Evolutionary conservation across 345 rosid species (phyloP).

Genomic region (Bruguiera sexangula): DNA sequence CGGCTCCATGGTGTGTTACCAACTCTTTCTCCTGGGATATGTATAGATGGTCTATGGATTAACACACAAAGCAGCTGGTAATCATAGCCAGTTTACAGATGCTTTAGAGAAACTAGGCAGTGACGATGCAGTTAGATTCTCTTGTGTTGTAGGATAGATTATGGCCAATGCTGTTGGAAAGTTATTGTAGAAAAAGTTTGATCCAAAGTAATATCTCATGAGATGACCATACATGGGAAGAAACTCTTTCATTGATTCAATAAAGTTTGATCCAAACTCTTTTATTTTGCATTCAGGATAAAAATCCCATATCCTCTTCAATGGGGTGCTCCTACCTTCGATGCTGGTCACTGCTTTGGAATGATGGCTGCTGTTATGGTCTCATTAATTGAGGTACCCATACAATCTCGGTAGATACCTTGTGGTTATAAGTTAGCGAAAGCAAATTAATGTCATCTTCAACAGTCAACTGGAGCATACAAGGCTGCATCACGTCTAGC

Average conservation of each 20-base stretch:
- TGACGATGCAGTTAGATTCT: too few relatives aligned
- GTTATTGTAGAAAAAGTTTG: neutral
- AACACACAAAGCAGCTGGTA: neutral
- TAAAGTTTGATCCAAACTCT: neutral
- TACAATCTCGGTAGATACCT: neutral
- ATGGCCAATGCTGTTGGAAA: too few relatives aligned
- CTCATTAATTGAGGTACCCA: slow-evolving; percentile 77
- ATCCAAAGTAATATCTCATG: neutral
- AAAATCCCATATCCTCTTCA: slow-evolving; percentile 97
- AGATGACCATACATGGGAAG: neutral
- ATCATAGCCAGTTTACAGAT: too few relatives aligned
- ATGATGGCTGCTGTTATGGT: slow-evolving; percentile 98
- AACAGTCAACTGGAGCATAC: slow-evolving; percentile 91
- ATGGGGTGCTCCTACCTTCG: slow-evolving; percentile 99
- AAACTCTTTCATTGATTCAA: neutral
- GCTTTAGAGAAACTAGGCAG: too few relatives aligned
- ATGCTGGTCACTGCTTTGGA: slow-evolving; percentile 96
- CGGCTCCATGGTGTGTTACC: slow-evolving; percentile 90
- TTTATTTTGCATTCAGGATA: slow-evolving; percentile 51
- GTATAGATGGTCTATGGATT: neutral
- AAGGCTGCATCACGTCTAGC: slow-evolving; percentile 96
- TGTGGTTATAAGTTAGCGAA: neutral
- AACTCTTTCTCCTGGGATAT: neutral
- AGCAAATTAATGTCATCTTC: slow-evolving; percentile 11
- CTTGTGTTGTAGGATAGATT: too few relatives aligned